Conservation (phyloP, 192 early-diverging fungal species). For the Mortierella hygrophila region DNA sequence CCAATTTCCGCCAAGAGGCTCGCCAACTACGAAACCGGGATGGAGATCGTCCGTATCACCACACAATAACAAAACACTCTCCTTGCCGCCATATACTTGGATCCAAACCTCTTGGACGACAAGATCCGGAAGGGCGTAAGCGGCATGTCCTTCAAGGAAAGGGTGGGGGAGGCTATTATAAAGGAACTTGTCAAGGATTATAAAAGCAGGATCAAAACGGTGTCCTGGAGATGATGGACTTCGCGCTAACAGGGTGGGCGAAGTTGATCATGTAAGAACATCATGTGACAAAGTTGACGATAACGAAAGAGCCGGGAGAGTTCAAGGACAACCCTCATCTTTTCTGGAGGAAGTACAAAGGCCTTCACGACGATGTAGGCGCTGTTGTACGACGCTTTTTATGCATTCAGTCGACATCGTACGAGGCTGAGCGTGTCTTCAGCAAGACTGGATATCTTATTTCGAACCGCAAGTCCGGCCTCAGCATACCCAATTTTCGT, state of each 20-base stretch:
- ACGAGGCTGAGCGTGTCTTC: slow-evolving; percentile 20
- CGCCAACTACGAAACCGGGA: slow-evolving; percentile 1
- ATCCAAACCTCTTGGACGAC: not conserved
- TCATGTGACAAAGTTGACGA: not conserved
- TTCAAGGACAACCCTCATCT: slow-evolving; percentile 13
- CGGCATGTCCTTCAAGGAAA: not conserved
- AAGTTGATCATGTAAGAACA: not conserved
- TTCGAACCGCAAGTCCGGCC: not conserved
- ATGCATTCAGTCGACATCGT: slow-evolving; percentile 14
- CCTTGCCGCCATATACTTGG: slow-evolving; percentile 10
- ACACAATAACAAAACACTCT: slow-evolving; percentile 9
- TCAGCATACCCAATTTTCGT: slow-evolving; percentile 5
- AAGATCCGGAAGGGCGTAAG: not conserved
- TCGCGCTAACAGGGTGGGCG: not conserved
- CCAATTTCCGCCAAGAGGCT: not conserved
- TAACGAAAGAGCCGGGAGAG: not conserved
- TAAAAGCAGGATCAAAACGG: not conserved
- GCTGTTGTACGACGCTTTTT: slow-evolving; percentile 20
- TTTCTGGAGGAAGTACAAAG: slow-evolving; percentile 14
- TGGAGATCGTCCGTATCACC: not conserved
- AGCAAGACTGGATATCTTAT: slow-evolving; percentile 19
- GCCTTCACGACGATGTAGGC: not conserved
- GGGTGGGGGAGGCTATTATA: not conserved
- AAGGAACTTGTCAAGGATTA: not conserved
- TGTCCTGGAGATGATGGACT: not conserved